Percentiles rank a stretch among this genome's conserved stretches.
phyloP scores from a whole-genome alignment of 129 eudicot genomes.

The Solidago caesia region DNA sequence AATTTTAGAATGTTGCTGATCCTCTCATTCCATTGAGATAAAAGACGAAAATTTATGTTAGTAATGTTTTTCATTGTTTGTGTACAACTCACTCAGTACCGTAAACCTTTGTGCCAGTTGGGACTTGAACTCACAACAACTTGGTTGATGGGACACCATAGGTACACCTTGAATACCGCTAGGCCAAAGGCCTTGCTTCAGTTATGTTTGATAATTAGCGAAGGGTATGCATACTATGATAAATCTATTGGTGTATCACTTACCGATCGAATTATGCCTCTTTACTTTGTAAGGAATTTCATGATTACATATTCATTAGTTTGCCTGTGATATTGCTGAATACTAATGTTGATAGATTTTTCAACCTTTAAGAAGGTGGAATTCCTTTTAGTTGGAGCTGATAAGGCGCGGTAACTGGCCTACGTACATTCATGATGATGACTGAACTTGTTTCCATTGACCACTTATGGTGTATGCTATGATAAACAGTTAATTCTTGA shows the following conservation, averaged over 20 bases:
- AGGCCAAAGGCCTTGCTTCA: neutral
- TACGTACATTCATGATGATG: slow-evolving; percentile 26
- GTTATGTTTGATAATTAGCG: slow-evolving; percentile 16
- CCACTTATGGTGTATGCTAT: slow-evolving; percentile 18
- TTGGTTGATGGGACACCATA: too few relatives aligned
- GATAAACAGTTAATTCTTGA: neutral
- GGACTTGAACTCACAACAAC: too few relatives aligned
- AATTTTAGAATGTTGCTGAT: too few relatives aligned
- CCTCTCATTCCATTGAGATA: neutral
- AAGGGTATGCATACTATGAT: slow-evolving; percentile 30
- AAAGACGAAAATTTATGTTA: neutral
- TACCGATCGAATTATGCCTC: slow-evolving; percentile 29
- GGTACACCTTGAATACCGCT: too few relatives aligned
- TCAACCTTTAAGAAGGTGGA: slow-evolving; percentile 31
- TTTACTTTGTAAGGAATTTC: slow-evolving; percentile 26
- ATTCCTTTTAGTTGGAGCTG: slow-evolving; percentile 32
- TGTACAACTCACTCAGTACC: too few relatives aligned
- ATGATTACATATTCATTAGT: slow-evolving; percentile 25
- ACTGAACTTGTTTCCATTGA: slow-evolving; percentile 30
- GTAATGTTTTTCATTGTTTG: neutral
- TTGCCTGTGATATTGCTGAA: slow-evolving; percentile 6
- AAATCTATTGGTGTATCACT: slow-evolving; percentile 21
- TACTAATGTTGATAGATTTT: slow-evolving; percentile 13
- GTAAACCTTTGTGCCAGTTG: too few relatives aligned
- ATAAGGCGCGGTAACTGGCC: slow-evolving; percentile 15